Evolutionary conservation across 352 stramenopile species (phyloP).

Genomic region (Pythium angustatum): DNA sequence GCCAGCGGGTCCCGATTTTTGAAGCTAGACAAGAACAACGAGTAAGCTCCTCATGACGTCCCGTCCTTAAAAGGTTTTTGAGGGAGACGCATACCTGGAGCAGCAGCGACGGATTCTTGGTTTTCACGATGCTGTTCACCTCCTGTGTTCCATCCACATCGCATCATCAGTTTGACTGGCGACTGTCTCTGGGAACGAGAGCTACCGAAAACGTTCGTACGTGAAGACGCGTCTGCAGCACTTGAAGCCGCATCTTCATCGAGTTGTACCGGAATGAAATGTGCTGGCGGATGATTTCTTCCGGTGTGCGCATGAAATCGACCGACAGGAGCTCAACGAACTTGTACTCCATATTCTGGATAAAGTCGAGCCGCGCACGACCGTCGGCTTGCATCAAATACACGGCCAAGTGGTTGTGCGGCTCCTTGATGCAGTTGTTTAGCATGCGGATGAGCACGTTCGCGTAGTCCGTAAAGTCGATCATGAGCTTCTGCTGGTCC

Average conservation of each 20-base stretch:
- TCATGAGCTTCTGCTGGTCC: conserved; percentile 95
- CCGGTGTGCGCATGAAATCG: conserved; percentile 86
- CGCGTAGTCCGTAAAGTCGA: conserved; percentile 94
- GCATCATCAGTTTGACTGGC: not conserved
- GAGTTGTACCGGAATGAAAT: conserved; percentile 95
- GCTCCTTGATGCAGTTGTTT: conserved; percentile 95
- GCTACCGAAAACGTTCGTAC: too few relatives aligned
- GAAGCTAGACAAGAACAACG: conserved; percentile 39
- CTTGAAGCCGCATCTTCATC: conserved; percentile 90
- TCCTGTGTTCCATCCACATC: conserved; percentile 46
- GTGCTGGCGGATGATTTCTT: conserved; percentile 91
- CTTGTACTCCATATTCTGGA: conserved; percentile 97
- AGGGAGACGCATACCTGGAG: conserved; percentile 87
- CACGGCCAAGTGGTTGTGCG: conserved; percentile 92
- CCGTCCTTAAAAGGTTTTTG: too few relatives aligned
- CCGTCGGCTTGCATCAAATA: conserved; percentile 93
- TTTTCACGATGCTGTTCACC: conserved; percentile 94
- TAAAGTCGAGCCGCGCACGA: conserved; percentile 92
- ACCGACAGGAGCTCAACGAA: conserved; percentile 94
- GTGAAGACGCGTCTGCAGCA: conserved; percentile 90
- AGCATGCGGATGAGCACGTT: conserved; percentile 94
- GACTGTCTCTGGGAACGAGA: too few relatives aligned
- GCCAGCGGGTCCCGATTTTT: conserved; percentile 52
- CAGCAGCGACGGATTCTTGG: conserved; percentile 93
- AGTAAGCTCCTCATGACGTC: too few relatives aligned